phyloP scores from a whole-genome alignment of 2,329 filamentous ascomycete genomes.

The Aspergillus aculeatus region DNA sequence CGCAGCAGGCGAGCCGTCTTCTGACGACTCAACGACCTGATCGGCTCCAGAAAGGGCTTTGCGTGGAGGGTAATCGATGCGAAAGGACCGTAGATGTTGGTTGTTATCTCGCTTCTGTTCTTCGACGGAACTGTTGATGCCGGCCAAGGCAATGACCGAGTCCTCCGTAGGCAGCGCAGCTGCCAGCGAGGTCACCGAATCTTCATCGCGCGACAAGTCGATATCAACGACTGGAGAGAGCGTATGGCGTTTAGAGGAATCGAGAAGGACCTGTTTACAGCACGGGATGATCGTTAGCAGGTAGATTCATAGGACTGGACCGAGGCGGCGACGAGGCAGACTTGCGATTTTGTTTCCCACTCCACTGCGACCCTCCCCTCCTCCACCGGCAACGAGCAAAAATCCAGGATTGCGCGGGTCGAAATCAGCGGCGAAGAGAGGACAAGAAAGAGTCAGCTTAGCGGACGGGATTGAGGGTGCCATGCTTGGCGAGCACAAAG shows the following conservation, averaged over 20 bases:
- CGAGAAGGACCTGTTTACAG: conserved; percentile 64
- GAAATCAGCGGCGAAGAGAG: conserved; percentile 84
- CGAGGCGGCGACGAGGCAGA: conserved; percentile 17
- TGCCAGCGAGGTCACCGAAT: conserved; percentile 81
- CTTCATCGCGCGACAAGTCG: conserved; percentile 78
- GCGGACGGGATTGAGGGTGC: conserved; percentile 47
- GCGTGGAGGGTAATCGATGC: conserved; percentile 56
- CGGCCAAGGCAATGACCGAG: conserved; percentile 63
- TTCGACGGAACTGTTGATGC: conserved; percentile 76
- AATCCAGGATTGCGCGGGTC: conserved; percentile 74
- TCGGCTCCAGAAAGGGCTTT: conserved; percentile 32
- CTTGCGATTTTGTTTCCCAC: conserved; percentile 83
- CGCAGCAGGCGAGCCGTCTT: conserved; percentile 6
- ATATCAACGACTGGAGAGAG: conserved; percentile 68
- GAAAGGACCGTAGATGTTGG: conserved; percentile 77
- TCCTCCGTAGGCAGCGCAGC: conserved; percentile 60
- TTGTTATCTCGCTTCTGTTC: conserved; percentile 76
- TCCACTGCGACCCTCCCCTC: conserved; percentile 75
- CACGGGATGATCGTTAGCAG: not conserved
- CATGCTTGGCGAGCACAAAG: conserved; percentile 27
- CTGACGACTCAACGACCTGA: conserved; percentile 23
- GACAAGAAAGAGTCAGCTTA: conserved; percentile 72
- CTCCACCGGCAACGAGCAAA: conserved; percentile 81
- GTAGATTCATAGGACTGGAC: not conserved
- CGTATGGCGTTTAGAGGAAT: conserved; percentile 64